Conservation (phyloP, 345 rosid genomes). For the Populus nigra region DNA sequence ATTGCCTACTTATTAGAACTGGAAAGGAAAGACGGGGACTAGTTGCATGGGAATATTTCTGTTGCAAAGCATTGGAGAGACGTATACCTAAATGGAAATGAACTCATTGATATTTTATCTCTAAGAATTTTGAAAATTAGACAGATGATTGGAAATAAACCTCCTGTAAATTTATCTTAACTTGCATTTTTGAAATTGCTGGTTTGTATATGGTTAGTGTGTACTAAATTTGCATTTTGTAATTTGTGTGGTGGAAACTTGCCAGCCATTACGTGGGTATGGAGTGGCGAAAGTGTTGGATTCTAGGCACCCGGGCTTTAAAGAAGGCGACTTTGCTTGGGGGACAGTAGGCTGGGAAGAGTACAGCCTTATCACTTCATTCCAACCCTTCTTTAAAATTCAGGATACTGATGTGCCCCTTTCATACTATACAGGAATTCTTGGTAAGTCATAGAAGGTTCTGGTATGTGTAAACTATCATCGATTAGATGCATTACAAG, state of each 20-base stretch:
- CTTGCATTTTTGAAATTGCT: neutral
- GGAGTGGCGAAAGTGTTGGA: constrained; percentile 60
- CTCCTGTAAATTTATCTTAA: neutral
- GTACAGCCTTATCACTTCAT: constrained; percentile 40
- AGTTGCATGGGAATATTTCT: neutral
- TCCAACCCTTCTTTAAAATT: constrained; percentile 45
- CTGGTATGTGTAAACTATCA: neutral
- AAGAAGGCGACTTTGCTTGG: constrained; percentile 51
- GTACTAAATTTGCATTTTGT: neutral
- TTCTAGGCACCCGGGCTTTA: constrained; percentile 45
- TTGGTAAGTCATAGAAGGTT: constrained; percentile 37
- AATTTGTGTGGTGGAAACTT: neutral
- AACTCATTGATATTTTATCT: neutral
- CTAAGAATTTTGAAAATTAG: neutral
- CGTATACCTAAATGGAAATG: neutral
- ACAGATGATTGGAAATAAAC: neutral
- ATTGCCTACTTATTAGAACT: neutral
- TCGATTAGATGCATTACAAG: too few relatives aligned
- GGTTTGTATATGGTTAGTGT: neutral
- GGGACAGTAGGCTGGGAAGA: constrained; percentile 67
- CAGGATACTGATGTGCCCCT: constrained; percentile 52
- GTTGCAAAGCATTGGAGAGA: too few relatives aligned
- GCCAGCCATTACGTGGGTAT: constrained; percentile 49
- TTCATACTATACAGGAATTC: constrained; percentile 59
- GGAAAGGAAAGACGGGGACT: neutral